Evolutionary conservation across 2,329 filamentous ascomycete species (phyloP), one percentile per base, ranked within the genome.

Genomic region (Colletotrichum caudatum): DNA sequence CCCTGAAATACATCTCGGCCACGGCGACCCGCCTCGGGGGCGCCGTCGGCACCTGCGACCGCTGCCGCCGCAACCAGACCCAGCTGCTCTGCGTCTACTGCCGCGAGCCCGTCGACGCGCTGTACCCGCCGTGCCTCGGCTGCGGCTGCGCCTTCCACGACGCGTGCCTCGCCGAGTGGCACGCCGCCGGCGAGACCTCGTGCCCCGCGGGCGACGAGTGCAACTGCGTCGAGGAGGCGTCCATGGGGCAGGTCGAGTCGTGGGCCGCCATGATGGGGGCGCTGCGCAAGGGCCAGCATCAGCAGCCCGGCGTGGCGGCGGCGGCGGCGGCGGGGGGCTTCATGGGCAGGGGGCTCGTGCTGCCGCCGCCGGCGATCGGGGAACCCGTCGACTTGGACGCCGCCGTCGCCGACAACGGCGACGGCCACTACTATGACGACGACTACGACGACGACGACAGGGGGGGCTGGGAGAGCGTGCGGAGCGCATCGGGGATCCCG

Each of bases 161-260:
- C 57, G 78, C 81, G 11, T 92, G 90, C 73, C 82, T 90, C 20
- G 84, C 83, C 2, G 87, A 89, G 75, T 90, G 89, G 88, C 87
- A 89, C 74, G 84, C 82, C 8, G 84, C 84, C 7, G 87, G 87
- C 29, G 88, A 90, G 78, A 85, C 81, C 1, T 79, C 85, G 58
- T 92, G 90, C 67, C 88, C 90, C 0, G 89, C 88, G 0, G 90
- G 89, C 1, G 90, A 91, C 76, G 90, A 91, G 76, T 92, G 90
- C 76, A 83, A 88, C 70, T 92, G 90, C 75, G 83, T 86, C 0
- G 83, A 86, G 18, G 86, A 90, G 73, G 89, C 89, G 1, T 83
- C 82, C 68, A 84, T 82, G 58, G 89, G 88, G 1, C 83, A 89
- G 51, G 85, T 91, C 11, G 90, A 91, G 78, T 89, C 87, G 26